These are phyloP conservation scores for Fomitopsis betulina DNA, from an alignment of 1,284 basidiomycete genomes.

Conservation along the genomic window DNA sequence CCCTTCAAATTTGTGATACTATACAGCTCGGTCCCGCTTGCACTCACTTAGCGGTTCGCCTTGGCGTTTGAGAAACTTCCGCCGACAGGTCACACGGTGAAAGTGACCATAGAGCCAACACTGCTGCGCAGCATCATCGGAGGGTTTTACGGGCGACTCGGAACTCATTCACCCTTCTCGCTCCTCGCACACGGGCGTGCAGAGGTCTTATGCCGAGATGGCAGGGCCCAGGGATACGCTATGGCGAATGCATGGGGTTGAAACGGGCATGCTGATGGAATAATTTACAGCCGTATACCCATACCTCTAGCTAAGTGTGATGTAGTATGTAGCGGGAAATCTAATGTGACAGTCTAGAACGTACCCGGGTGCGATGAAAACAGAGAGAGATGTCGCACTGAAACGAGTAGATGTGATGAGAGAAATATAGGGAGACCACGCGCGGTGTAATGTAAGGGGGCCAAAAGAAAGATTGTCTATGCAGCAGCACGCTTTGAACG, in stretches of 20 bases:
- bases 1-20: too few relatives aligned
- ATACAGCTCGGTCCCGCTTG: not conserved
- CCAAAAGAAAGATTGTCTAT: conserved; percentile 5
- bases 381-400: not conserved
- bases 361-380: not conserved
- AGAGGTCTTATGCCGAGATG: too few relatives aligned
- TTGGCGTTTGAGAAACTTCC: not conserved
- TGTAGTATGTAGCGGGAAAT: not conserved
- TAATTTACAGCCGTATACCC: conserved; percentile 2
- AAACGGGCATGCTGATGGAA: not conserved
- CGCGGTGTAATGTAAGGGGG: not conserved
- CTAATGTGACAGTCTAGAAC: not conserved
- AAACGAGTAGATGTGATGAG: not conserved
- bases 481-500: conserved; percentile 19
- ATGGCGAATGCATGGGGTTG: not conserved
- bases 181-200: too few relatives aligned
- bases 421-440: not conserved
- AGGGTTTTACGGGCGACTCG: too few relatives aligned
- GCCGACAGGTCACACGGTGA: not conserved
- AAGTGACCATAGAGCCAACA: not conserved
- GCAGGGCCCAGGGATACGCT: too few relatives aligned
- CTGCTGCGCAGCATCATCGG: not conserved
- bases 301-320: conserved; percentile 3
- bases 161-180: too few relatives aligned
- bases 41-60: not conserved